Conservation (phyloP, 345 rosid genomes). For the Euphorbia lathyris region DNA sequence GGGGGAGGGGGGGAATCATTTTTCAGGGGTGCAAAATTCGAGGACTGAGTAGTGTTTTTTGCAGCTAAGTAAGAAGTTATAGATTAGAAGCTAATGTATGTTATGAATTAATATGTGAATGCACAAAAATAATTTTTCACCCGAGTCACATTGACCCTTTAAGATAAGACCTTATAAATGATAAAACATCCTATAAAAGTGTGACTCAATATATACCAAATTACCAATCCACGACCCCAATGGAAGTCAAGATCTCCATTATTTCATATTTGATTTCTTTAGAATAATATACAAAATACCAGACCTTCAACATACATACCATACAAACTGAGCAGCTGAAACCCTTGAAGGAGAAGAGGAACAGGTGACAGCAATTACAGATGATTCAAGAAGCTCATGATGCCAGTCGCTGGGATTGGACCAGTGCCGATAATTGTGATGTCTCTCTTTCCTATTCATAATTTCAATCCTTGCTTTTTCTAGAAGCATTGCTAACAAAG, state of each 20-base stretch:
- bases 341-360: constrained; percentile 39
- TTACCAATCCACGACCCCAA: not conserved
- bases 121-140: not conserved
- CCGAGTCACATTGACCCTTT: not conserved
- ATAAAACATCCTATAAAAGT: not conserved
- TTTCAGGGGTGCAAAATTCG: no score
- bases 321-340: constrained; percentile 52
- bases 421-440: constrained; percentile 37
- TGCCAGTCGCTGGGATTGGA: constrained; percentile 63
- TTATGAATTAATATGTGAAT: not conserved
- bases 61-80: not conserved
- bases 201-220: not conserved
- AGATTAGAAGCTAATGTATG: not conserved
- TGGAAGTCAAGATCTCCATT: not conserved
- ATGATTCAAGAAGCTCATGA: constrained; percentile 71
- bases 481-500: constrained; percentile 55
- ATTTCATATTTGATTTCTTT: not conserved
- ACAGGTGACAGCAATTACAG: constrained; percentile 51
- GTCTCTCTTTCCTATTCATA: constrained; percentile 36
- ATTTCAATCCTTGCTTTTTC: constrained; percentile 66
- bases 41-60: no score
- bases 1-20: no score
- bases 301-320: constrained; percentile 45
- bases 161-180: not conserved
- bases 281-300: not conserved